Percentiles rank a stretch among this genome's conserved stretches.
Conservation (phyloP, 176 grass and related monocot species). For the Ananas comosus region DNA sequence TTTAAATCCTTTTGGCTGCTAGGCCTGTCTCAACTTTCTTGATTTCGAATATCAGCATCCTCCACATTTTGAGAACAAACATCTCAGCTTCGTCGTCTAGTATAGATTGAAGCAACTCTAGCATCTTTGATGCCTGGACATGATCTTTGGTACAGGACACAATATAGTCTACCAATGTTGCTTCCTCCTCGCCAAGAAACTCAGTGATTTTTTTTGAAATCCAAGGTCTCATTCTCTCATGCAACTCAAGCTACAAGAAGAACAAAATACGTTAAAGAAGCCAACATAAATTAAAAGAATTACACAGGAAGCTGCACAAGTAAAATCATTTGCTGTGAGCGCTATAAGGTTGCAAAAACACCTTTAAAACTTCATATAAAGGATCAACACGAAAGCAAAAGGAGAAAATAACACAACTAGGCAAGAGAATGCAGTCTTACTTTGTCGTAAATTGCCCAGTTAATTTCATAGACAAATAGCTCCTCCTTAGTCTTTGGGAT, state of each 20-base stretch:
- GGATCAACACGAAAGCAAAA: not conserved
- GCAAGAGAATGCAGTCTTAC: constrained; percentile 21
- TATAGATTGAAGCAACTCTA: constrained; percentile 86
- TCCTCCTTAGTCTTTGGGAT: constrained; percentile 97
- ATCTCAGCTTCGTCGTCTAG: constrained; percentile 94
- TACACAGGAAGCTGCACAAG: not conserved
- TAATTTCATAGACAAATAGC: constrained; percentile 85
- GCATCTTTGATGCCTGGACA: constrained; percentile 75
- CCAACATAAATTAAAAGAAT: not conserved
- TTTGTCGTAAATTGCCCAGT: constrained; percentile 95
- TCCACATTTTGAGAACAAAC: constrained; percentile 99
- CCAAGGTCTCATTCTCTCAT: constrained; percentile 97
- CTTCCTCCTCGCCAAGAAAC: constrained; percentile 97
- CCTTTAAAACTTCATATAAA: not conserved
- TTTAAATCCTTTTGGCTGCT: constrained; percentile 40
- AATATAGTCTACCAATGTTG: constrained; percentile 94
- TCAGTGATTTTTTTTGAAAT: constrained; percentile 97
- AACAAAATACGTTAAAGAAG: constrained; percentile 9
- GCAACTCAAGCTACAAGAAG: constrained; percentile 58
- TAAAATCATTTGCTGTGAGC: not conserved
- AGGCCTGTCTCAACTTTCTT: constrained; percentile 88
- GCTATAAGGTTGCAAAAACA: not conserved
- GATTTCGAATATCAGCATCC: constrained; percentile 99
- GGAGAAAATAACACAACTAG: constrained; percentile 9
- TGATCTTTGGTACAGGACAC: constrained; percentile 94